A percentile compares a stretch with the other conserved stretches of the same genome.
Conservation (phyloP, 257 asterid species). For the Przewalskia tangutica region DNA sequence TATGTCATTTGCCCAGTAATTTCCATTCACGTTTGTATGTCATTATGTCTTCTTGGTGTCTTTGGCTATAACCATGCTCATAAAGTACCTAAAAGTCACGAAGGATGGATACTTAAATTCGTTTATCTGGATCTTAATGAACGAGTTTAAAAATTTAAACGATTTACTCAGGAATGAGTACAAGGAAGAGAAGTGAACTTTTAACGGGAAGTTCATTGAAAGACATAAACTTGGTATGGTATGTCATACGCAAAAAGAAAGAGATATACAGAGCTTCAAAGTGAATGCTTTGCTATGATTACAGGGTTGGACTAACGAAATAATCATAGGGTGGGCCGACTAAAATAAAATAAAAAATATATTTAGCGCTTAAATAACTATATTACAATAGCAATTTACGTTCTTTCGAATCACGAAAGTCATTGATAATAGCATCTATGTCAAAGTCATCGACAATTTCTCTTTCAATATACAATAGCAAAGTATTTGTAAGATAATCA, state of each 20-base stretch:
- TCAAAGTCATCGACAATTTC: no score
- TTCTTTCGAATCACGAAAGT: no score
- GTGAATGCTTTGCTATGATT: background rate
- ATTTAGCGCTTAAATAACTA: no score
- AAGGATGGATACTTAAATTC: background rate
- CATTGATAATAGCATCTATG: no score
- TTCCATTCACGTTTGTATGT: background rate
- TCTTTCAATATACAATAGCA: no score
- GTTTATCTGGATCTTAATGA: background rate
- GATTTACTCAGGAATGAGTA: background rate
- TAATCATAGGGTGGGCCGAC: no score
- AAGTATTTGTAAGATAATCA: no score
- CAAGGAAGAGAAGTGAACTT: background rate
- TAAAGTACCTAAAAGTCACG: background rate
- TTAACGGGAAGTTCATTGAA: background rate
- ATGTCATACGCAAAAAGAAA: background rate
- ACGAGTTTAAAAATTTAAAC: background rate
- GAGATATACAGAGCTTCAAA: background rate
- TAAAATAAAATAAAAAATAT: no score
- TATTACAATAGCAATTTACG: no score
- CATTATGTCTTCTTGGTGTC: background rate
- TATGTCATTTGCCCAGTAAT: background rate
- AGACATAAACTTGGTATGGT: background rate
- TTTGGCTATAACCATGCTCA: background rate
- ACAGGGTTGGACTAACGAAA: no score